Conservation (phyloP, 768 basidiomycete genomes). For the Mycena venus region DNA sequence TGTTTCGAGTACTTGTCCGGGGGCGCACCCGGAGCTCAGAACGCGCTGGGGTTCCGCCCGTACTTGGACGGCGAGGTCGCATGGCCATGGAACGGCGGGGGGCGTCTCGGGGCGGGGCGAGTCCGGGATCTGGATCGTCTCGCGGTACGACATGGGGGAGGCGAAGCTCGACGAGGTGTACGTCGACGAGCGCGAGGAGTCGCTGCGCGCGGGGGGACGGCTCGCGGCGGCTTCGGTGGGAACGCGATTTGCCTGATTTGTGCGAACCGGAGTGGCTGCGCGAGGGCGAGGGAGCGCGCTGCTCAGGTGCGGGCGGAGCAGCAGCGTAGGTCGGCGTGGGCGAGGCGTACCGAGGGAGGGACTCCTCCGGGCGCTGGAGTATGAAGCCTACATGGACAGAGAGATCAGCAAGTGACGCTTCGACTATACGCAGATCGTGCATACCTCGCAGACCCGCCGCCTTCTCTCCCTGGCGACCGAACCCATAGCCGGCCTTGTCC, state of each 20-base stretch:
- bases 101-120: slow-evolving; percentile 22
- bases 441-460: slow-evolving; percentile 66
- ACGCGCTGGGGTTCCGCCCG: slow-evolving; percentile 28
- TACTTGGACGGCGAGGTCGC: slow-evolving; percentile 12
- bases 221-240: no score
- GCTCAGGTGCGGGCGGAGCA: neutral
- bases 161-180: slow-evolving; percentile 51
- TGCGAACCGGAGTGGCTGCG: neutral
- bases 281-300: slow-evolving; percentile 1
- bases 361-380: slow-evolving; percentile 70
- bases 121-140: slow-evolving; percentile 40
- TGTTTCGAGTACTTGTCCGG: neutral
- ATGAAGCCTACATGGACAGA: slow-evolving; percentile 54
- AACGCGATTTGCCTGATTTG: no score
- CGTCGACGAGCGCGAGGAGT: slow-evolving; percentile 17
- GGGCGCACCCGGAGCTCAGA: slow-evolving; percentile 8
- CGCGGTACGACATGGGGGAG: slow-evolving; percentile 45
- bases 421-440: neutral
- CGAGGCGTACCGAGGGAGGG: slow-evolving; percentile 66
- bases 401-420: neutral
- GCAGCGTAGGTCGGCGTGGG: slow-evolving; percentile 41
- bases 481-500: slow-evolving; percentile 72
- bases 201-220: slow-evolving; percentile 21
- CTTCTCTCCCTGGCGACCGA: slow-evolving; percentile 87
- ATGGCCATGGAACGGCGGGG: slow-evolving; percentile 19